phyloP scores from a whole-genome alignment of 106 monocot species.

The Xerophyta viscosa region DNA sequence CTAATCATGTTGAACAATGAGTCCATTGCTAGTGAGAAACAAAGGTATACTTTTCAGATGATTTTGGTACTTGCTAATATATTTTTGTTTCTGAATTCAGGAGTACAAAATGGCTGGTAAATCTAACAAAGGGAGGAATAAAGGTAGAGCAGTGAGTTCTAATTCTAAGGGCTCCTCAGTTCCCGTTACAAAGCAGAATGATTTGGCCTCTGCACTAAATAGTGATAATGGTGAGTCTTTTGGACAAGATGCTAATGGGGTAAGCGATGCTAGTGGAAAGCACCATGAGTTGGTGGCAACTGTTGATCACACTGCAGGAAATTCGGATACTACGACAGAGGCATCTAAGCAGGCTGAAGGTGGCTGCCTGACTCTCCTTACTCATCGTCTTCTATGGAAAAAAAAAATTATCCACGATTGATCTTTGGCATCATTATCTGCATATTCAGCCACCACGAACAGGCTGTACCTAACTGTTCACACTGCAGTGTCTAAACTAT shows the following conservation, averaged over 20 bases:
- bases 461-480: too few relatives aligned
- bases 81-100: too few relatives aligned
- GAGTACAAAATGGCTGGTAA: slow-evolving; percentile 58
- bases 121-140: slow-evolving; percentile 60
- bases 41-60: too few relatives aligned
- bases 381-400: not conserved
- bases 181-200: slow-evolving; percentile 19
- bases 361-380: slow-evolving; percentile 2
- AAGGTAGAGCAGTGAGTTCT: slow-evolving; percentile 25
- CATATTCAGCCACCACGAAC: too few relatives aligned
- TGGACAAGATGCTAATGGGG: slow-evolving; percentile 9
- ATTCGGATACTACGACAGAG: slow-evolving; percentile 12
- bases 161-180: slow-evolving; percentile 6
- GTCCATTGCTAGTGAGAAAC: too few relatives aligned
- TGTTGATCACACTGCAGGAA: slow-evolving; percentile 8
- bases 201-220: too few relatives aligned
- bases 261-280: slow-evolving; percentile 17
- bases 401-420: too few relatives aligned
- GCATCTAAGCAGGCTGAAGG: slow-evolving; percentile 45
- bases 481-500: too few relatives aligned
- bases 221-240: too few relatives aligned
- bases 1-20: too few relatives aligned
- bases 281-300: slow-evolving; percentile 7
- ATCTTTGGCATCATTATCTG: not conserved
- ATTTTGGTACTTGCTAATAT: too few relatives aligned